These are phyloP conservation scores for Pseudogymnoascus sp. DNA, from an alignment of 2,329 filamentous ascomycete genomes.

Conservation along the genomic window DNA sequence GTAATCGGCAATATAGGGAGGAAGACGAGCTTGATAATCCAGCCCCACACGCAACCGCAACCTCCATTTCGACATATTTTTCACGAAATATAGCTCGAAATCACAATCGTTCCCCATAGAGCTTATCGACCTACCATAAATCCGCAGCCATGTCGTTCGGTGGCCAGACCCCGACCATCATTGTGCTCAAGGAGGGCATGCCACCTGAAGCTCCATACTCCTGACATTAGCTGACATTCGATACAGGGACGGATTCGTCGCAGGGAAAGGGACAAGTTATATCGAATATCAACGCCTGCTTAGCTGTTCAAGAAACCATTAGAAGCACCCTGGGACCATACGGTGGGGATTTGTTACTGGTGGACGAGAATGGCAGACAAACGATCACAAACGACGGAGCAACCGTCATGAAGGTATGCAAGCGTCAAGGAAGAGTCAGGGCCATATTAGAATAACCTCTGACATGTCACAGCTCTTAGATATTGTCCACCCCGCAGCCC, in stretches of 20 bases:
- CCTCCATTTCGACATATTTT: conserved; percentile 8
- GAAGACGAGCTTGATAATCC: conserved; percentile 7
- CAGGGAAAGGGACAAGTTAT: conserved; percentile 95
- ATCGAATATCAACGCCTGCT: conserved; percentile 97
- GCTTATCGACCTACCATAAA: conserved; percentile 4
- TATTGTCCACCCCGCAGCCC: conserved; percentile 93
- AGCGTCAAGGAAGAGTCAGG: background rate
- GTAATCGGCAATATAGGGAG: conserved; percentile 6
- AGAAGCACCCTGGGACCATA: conserved; percentile 94
- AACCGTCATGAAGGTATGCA: conserved; percentile 89
- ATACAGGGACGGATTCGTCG: conserved; percentile 84
- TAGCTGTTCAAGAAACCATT: conserved; percentile 91
- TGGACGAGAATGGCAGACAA: conserved; percentile 89
- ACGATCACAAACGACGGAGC: conserved; percentile 99
- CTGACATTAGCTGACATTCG: conserved; percentile 11
- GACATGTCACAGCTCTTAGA: conserved; percentile 67
- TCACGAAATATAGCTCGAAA: conserved; percentile 2
- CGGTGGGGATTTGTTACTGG: conserved; percentile 90
- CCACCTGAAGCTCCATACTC: conserved; percentile 28
- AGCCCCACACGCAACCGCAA: conserved; percentile 5
- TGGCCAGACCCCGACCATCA: conserved; percentile 94
- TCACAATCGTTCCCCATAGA: background rate
- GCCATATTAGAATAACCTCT: conserved; percentile 13
- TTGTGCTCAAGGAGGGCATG: conserved; percentile 94
- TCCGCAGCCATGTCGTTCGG: conserved; percentile 73